Percentiles rank a stretch among this genome's conserved stretches.
These are phyloP conservation scores for Boletus vermiculosoides DNA, from an alignment of 768 basidiomycete genomes.

Conservation along the genomic window DNA sequence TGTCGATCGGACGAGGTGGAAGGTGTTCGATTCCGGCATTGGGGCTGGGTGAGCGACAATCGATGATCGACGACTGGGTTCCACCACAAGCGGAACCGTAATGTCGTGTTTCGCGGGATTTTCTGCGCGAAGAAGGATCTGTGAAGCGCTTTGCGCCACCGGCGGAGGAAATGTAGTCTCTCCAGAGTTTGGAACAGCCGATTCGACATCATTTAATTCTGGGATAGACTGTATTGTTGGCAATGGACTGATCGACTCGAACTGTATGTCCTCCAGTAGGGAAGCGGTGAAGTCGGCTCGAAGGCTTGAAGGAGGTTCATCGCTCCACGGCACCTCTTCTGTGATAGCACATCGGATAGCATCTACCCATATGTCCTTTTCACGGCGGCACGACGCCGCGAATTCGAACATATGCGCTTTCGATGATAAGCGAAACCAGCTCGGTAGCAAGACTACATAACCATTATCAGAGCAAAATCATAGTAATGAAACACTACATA, in stretches of 20 bases:
- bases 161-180: conserved; percentile 3
- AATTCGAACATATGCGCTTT: conserved; percentile 79
- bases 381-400: conserved; percentile 77
- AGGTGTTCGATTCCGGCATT: conserved; percentile 45
- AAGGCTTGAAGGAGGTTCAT: conserved; percentile 66
- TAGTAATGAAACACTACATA: conserved; percentile 41
- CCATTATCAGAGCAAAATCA: conserved; percentile 5
- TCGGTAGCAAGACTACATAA: conserved; percentile 68
- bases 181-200: conserved; percentile 1
- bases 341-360: conserved; percentile 56
- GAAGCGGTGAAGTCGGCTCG: conserved; percentile 43
- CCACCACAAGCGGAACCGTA: conserved; percentile 10
- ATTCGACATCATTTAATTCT: conserved; percentile 36
- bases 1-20: conserved; percentile 68
- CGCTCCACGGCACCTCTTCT: conserved; percentile 46
- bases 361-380: conserved; percentile 85
- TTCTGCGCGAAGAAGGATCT: conserved; percentile 24
- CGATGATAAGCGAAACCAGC: conserved; percentile 72
- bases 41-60: conserved; percentile 57
- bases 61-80: conserved; percentile 57
- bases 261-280: conserved; percentile 37
- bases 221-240: conserved; percentile 61
- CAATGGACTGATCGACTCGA: conserved; percentile 40
- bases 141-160: conserved; percentile 3
- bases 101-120: conserved; percentile 19